Evolutionary conservation across 2,329 filamentous ascomycete genomes (phyloP).

Genomic region (Fusarium foetens): DNA sequence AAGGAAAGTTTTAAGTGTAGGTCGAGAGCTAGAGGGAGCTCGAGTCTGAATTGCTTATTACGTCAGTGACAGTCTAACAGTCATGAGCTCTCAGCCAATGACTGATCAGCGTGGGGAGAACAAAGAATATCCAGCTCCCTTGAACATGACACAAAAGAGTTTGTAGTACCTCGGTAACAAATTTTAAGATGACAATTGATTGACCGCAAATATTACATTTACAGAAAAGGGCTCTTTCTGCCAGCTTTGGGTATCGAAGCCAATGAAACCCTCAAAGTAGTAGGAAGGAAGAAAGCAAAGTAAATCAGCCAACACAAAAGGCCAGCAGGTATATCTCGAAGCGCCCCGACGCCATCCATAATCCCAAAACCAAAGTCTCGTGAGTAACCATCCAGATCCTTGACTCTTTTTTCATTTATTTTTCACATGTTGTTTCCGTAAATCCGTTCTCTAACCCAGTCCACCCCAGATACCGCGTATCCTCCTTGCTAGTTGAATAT

Average conservation of each 20-base stretch:
- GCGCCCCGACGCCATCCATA: conserved; percentile 33
- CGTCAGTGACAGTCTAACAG: conserved; percentile 29
- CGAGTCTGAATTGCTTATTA: conserved; percentile 29
- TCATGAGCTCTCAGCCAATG: conserved; percentile 36
- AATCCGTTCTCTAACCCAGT: conserved; percentile 56
- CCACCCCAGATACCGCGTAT: conserved; percentile 84
- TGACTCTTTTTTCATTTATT: background rate
- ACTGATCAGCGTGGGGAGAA: conserved; percentile 22
- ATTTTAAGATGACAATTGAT: conserved; percentile 11
- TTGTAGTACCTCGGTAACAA: background rate
- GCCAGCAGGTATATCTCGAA: conserved; percentile 41
- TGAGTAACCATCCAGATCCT: conserved; percentile 6
- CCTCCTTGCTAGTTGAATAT: conserved; percentile 89
- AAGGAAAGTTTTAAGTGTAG: background rate
- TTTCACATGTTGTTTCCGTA: background rate
- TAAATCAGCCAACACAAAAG: conserved; percentile 22
- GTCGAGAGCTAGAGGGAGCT: conserved; percentile 8
- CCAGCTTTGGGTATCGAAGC: background rate
- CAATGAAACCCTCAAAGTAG: background rate
- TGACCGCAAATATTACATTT: conserved; percentile 20
- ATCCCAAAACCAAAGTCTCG: conserved; percentile 23
- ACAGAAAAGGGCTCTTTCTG: background rate
- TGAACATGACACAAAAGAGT: background rate
- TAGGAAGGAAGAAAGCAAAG: conserved; percentile 10
- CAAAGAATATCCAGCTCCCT: conserved; percentile 20